Conservation (phyloP, 257 asterid species). For the Solanum microdontum region DNA sequence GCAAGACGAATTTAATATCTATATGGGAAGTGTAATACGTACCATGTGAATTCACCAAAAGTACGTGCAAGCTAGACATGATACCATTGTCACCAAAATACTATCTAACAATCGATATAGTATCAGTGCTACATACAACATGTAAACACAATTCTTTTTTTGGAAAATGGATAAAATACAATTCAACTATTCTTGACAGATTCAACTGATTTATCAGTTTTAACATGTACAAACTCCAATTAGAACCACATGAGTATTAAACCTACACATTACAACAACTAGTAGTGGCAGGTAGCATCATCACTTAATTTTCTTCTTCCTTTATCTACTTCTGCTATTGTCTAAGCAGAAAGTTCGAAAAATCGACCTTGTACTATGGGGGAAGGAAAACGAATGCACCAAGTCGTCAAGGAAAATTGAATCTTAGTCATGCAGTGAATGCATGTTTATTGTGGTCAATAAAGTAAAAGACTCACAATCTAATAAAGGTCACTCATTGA, state of each 20-base stretch:
- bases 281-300: neutral
- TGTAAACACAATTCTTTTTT: neutral
- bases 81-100: neutral
- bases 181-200: neutral
- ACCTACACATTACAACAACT: neutral
- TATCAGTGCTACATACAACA: neutral
- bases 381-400: neutral
- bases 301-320: neutral
- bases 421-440: neutral
- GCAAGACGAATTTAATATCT: neutral
- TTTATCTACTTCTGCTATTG: neutral
- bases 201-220: neutral
- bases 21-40: neutral
- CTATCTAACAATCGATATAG: neutral
- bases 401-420: neutral
- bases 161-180: neutral
- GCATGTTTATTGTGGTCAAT: neutral
- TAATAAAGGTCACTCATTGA: neutral
- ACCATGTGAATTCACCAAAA: neutral
- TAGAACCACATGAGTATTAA: neutral
- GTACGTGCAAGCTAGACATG: neutral
- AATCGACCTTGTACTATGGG: neutral
- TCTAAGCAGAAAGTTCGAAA: neutral
- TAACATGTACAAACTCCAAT: neutral
- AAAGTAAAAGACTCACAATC: neutral